Evolutionary conservation across 1,284 basidiomycete species (phyloP).

Genomic region (Peniophora sp.): DNA sequence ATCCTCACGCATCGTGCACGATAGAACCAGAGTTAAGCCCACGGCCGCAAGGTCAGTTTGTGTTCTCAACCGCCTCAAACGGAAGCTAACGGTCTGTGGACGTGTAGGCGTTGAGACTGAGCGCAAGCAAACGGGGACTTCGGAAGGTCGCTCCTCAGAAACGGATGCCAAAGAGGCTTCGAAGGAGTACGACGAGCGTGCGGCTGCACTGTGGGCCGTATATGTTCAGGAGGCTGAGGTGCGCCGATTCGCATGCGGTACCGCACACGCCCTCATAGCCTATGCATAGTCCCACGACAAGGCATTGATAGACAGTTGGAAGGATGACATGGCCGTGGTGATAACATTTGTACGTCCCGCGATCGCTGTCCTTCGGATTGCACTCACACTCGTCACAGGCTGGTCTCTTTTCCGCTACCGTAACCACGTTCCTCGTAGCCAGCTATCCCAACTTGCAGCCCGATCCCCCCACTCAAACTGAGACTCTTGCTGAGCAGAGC

Average conservation of each 20-base stretch:
- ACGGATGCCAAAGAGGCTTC: not conserved
- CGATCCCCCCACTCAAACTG: not conserved
- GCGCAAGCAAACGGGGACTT: too few relatives aligned
- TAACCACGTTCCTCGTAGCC: not conserved
- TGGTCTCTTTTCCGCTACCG: not conserved
- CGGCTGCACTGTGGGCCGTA: conserved; percentile 7
- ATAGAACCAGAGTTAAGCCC: too few relatives aligned
- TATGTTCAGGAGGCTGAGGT: conserved; percentile 4
- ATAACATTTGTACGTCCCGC: conserved; percentile 8
- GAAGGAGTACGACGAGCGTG: conserved; percentile 12
- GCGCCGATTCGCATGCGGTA: not conserved
- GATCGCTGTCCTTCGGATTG: not conserved
- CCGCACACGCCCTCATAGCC: not conserved
- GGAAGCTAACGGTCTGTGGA: too few relatives aligned
- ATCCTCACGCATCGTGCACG: too few relatives aligned
- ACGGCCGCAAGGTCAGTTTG: too few relatives aligned
- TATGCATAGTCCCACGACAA: not conserved
- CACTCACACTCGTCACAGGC: not conserved
- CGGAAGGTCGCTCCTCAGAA: too few relatives aligned
- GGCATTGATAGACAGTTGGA: conserved; percentile 1
- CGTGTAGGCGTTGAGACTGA: too few relatives aligned
- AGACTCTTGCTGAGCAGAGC: not conserved
- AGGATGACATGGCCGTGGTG: conserved; percentile 7
- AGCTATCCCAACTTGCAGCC: not conserved
- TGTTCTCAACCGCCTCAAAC: too few relatives aligned